Percentiles rank a stretch among this genome's conserved stretches.
Conservation (phyloP, 106 monocot genomes). For the Narthecium ossifragum region DNA sequence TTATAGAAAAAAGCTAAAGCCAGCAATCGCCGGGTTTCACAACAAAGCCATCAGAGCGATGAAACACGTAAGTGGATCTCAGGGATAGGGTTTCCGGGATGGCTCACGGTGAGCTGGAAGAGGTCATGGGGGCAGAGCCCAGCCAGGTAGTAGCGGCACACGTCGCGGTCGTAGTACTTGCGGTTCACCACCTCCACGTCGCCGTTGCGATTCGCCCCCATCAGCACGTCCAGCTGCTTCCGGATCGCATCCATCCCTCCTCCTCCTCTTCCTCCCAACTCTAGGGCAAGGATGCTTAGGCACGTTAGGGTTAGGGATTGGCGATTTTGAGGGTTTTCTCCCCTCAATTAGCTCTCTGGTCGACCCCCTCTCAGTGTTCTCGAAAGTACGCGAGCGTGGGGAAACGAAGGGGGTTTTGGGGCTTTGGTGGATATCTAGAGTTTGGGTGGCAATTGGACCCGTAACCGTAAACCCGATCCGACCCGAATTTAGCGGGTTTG, state of each 20-base stretch:
- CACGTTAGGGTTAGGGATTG: conserved; percentile 6
- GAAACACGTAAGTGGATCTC: no score
- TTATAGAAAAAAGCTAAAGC: no score
- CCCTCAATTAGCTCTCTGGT: background rate
- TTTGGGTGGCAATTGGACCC: background rate
- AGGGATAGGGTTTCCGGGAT: no score
- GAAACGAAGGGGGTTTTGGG: background rate
- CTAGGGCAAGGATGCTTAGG: no score
- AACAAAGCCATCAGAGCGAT: no score
- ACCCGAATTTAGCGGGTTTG: no score
- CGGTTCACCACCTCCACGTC: conserved; percentile 82
- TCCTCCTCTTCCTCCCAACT: background rate
- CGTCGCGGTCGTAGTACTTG: conserved; percentile 92
- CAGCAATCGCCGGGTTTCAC: no score
- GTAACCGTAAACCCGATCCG: no score
- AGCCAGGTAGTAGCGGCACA: conserved; percentile 75
- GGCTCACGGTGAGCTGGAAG: conserved; percentile 80
- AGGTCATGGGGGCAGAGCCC: conserved; percentile 99
- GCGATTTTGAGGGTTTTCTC: background rate
- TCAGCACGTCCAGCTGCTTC: conserved; percentile 92
- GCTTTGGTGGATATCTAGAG: background rate
- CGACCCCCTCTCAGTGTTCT: background rate
- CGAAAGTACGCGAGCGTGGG: background rate
- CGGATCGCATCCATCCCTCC: conserved; percentile 70
- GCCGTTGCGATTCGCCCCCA: conserved; percentile 97